These are phyloP conservation scores for Zoysia matrella DNA, from an alignment of 202 grass and related monocot species.

Conservation along the genomic window DNA sequence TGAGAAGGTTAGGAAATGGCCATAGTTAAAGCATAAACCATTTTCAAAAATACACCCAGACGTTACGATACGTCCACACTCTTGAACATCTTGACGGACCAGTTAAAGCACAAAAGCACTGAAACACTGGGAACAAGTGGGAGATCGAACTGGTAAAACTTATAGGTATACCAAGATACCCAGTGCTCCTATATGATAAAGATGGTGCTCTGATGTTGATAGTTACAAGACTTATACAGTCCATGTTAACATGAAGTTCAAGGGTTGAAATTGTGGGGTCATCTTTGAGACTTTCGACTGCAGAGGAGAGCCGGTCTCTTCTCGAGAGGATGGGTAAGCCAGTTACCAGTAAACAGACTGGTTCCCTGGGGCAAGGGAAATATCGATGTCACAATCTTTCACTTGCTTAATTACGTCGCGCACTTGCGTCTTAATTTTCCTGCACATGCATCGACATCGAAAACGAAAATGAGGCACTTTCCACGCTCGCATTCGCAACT, in stretches of 20 bases:
- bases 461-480: background rate
- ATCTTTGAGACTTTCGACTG: background rate
- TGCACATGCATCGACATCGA: conserved; percentile 37
- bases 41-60: too few relatives aligned
- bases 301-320: background rate
- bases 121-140: background rate
- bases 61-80: too few relatives aligned
- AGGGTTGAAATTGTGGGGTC: conserved; percentile 1
- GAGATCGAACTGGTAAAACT: too few relatives aligned
- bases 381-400: conserved; percentile 9
- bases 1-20: background rate
- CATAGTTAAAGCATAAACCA: background rate
- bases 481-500: conserved; percentile 1
- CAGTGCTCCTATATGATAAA: too few relatives aligned
- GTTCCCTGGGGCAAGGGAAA: background rate
- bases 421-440: conserved; percentile 25
- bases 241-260: background rate
- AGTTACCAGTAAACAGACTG: background rate
- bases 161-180: too few relatives aligned
- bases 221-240: background rate
- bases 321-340: background rate
- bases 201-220: conserved; percentile 15
- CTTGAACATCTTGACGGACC: background rate
- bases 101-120: background rate
- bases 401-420: conserved; percentile 18